phyloP scores from a whole-genome alignment of 257 asterid genomes.

The Lycium ferocissimum region DNA sequence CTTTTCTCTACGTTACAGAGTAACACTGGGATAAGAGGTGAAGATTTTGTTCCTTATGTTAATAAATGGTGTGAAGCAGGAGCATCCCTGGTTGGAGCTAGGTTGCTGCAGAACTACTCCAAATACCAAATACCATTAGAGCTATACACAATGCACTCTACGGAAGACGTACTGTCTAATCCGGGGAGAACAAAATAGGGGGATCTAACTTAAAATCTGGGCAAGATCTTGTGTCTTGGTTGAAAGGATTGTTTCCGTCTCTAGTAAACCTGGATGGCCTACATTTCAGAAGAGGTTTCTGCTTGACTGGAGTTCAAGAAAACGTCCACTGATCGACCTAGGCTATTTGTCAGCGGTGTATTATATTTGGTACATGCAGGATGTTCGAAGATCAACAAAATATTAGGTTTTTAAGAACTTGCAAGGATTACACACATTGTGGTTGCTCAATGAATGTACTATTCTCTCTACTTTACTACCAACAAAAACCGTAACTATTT shows the following conservation, averaged over 20 bases:
- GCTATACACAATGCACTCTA: slow-evolving; percentile 59
- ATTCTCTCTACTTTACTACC: neutral
- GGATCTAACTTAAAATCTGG: neutral
- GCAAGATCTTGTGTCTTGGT: neutral
- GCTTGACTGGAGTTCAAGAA: slow-evolving; percentile 21
- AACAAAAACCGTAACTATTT: neutral
- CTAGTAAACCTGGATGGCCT: slow-evolving; percentile 6
- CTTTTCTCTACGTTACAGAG: slow-evolving; percentile 57
- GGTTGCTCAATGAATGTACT: slow-evolving; percentile 2
- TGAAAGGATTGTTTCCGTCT: neutral
- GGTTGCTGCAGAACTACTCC: slow-evolving; percentile 95
- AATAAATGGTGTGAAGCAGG: slow-evolving; percentile 87
- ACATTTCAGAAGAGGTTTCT: slow-evolving; percentile 5
- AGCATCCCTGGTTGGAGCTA: slow-evolving; percentile 85
- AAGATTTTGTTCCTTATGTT: slow-evolving; percentile 73
- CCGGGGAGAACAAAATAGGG: neutral
- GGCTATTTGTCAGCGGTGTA: slow-evolving; percentile 5
- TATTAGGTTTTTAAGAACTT: neutral
- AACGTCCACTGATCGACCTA: slow-evolving; percentile 6
- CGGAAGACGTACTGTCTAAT: slow-evolving; percentile 7
- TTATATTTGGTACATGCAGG: slow-evolving; percentile 17
- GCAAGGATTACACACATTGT: neutral
- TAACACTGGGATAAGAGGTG: slow-evolving; percentile 74
- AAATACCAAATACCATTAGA: slow-evolving; percentile 74
- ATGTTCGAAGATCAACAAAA: neutral